phyloP scores from a whole-genome alignment of 768 basidiomycete species.

The Russula virescens region DNA sequence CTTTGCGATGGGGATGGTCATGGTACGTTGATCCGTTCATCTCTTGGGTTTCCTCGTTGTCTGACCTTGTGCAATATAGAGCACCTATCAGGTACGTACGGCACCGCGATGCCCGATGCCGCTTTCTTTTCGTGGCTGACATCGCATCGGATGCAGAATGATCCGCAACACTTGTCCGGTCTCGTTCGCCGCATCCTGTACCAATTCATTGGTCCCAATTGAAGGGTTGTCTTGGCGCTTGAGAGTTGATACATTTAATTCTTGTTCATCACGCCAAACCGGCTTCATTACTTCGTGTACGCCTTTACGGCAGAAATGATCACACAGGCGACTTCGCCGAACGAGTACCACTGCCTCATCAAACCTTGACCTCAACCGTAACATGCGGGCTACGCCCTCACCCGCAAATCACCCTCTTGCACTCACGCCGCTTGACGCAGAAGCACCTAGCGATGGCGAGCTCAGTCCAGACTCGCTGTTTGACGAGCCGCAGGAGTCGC shows the following conservation, averaged over 20 bases:
- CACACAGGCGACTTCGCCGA: neutral
- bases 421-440: neutral
- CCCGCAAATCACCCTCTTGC: neutral
- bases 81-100: slow-evolving; percentile 56
- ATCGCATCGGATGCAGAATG: slow-evolving; percentile 35
- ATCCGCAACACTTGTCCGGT: slow-evolving; percentile 80
- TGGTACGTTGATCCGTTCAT: slow-evolving; percentile 44
- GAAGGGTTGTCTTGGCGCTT: neutral
- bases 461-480: slow-evolving; percentile 44
- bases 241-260: neutral
- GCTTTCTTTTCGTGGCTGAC: neutral
- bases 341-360: neutral
- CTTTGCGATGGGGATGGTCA: slow-evolving; percentile 87
- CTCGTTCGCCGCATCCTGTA: slow-evolving; percentile 77
- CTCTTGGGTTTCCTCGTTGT: slow-evolving; percentile 10
- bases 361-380: slow-evolving; percentile 3
- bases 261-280: neutral
- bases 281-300: neutral
- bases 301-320: slow-evolving; percentile 10
- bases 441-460: slow-evolving; percentile 13
- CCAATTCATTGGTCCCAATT: slow-evolving; percentile 88
- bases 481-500: slow-evolving; percentile 34
- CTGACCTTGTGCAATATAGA: slow-evolving; percentile 15
- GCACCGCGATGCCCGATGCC: neutral
- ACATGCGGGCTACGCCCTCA: neutral